These are phyloP conservation scores for Vitis hybrid DNA, from an alignment of 177 flowering plant genomes.

Conservation along the genomic window DNA sequence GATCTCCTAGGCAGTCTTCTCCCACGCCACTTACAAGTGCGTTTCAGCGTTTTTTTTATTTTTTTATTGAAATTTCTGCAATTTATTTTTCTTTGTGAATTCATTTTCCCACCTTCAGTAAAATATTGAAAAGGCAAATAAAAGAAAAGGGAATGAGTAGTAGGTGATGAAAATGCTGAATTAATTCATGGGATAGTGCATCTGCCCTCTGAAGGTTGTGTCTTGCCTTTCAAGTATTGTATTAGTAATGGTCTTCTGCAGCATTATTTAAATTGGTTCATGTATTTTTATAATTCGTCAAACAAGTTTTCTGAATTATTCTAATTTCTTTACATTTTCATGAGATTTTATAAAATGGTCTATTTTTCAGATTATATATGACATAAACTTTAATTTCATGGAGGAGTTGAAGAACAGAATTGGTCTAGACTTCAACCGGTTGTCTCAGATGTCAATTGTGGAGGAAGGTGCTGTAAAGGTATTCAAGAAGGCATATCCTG, in stretches of 20 bases:
- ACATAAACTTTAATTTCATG: slow-evolving; percentile 50
- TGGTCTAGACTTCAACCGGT: slow-evolving; percentile 44
- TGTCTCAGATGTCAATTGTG: slow-evolving; percentile 58
- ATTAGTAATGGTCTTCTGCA: too few relatives aligned
- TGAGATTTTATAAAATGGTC: background rate
- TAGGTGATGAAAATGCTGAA: background rate
- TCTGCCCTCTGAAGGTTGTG: background rate
- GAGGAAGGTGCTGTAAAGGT: slow-evolving; percentile 70
- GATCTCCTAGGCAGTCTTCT: slow-evolving; percentile 53
- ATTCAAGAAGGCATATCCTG: slow-evolving; percentile 4
- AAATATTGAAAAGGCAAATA: background rate
- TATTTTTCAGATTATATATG: slow-evolving; percentile 54
- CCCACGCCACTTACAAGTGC: slow-evolving; percentile 60
- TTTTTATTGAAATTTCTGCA: background rate
- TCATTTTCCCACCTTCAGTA: background rate
- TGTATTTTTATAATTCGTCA: too few relatives aligned
- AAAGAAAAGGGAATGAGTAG: background rate
- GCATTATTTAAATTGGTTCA: too few relatives aligned
- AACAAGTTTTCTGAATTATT: background rate
- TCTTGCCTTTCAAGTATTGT: background rate
- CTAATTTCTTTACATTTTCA: background rate
- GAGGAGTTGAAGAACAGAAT: slow-evolving; percentile 52
- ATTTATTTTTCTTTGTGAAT: background rate
- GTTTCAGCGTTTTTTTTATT: background rate
- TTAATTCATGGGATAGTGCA: background rate